Base-by-base conservation (phyloP, 805 yeast species). In the Cyberlindnera misumaiensis region DNA sequence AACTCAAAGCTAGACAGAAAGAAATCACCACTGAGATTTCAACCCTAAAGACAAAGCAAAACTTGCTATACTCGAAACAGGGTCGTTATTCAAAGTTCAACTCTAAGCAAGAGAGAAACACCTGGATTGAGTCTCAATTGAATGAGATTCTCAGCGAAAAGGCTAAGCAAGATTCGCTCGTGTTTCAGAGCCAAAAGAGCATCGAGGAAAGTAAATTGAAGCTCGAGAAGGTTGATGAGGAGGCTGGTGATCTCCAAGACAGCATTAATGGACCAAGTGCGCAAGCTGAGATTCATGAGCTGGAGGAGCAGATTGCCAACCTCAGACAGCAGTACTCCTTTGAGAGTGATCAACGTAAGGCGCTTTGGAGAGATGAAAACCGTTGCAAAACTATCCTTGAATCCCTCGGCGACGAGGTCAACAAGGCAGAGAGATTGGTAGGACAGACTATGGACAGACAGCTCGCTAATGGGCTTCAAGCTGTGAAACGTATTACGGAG, bases 331-430 rank as follows among this genome's bases (percentile, higher is more conserved):
- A 67, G 17, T 68, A 75, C 34, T 58, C 64, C 15, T 59, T 54
- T 3, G 65, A 76, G 20, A 68, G 73, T 11, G 95, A 87, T 50
- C 70, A 75, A 43, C 73, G 94, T 49, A 87, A 83, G 53, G 62
- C 60, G 8, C 60, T 81, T 10, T 86, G 95, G 95, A 73, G 96
- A 52, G 78, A 80, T 16, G 93, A 86, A 48, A 77, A 83, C 35
- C 77, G 76, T 48, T 59, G 72, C 29, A 73, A 72, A 43, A 71
- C 82, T n/a, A 61, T 77, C 12, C 53, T 68, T 11, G 80, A 75
- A 31, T 71, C 81, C 3, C 60, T 78, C 11, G 63, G 65, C 10
- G 73, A 73, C 34, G 84, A 80, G 30, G 67, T 79, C 11, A 66
- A 64, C 17, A 62, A 60, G 32, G 79, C 86, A 3, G 80, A 76